Base-by-base conservation (phyloP, 768 basidiomycete species). In the Pleurotus djamor region DNA sequence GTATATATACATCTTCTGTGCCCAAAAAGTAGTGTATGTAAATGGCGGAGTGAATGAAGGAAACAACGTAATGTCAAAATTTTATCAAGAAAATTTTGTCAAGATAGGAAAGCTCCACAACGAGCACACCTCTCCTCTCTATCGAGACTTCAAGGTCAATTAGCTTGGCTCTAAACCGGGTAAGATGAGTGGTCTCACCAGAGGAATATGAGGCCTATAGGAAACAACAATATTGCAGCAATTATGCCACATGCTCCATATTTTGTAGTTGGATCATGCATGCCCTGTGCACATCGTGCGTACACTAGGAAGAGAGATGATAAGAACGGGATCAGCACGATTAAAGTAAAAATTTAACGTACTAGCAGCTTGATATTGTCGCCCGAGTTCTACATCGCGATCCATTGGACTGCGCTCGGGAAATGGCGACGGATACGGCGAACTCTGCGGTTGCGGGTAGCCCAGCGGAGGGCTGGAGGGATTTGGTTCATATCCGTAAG, bases 211-310 rank as follows among this genome's bases (percentile, higher is more conserved):
- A 72, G 48, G 9, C 70, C 70, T 6, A 64, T 59, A 5, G 71
- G 71, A 57, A 72, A 72, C 33, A 63, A 66, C 0, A 72, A 63
- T 41, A 72, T 64, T 41, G 69, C 69, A 34, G 65, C 60, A 41
- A 72, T 64, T n/a, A 72, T 70, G 9, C 71, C 71, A 59, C 68
- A 69, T 4, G 67, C 57, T 41, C 71, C 71, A 36, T 66, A 72
- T 16, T 61, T 66, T 28, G 66, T 61, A 16, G 63, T 67, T 21
- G 51, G 60, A 10, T 64, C 63, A 45, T 72, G 71, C 21, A 58
- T 58, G 5, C 71, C 71, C 57, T 64, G 64, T 28, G 68, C 67
- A 61, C 71, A 72, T 12, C 61, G 59, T 52, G 66, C 63, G 60
- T 67, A 67, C 16, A 59, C 60, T 59, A 66, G 16, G 12, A 66